phyloP scores from a whole-genome alignment of 2,329 filamentous ascomycete genomes.

The Alternaria metachromatica region DNA sequence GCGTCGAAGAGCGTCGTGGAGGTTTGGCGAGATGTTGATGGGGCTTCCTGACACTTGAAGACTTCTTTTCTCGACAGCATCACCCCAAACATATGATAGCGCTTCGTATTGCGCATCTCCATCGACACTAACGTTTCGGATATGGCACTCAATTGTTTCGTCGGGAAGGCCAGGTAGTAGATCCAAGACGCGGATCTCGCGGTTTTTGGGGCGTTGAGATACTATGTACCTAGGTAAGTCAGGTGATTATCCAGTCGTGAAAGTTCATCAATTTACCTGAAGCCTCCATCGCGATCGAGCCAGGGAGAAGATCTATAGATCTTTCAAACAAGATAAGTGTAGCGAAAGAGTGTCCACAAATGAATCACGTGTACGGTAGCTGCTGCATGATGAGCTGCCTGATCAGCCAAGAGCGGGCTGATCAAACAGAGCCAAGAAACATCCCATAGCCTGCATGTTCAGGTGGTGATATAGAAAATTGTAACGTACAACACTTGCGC shows the following conservation, averaged over 20 bases:
- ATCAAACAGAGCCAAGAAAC: neutral
- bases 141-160: conserved; percentile 7
- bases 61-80: neutral
- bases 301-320: neutral
- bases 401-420: neutral
- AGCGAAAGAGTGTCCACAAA: neutral
- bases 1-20: conserved; percentile 11
- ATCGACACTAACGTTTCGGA: conserved; percentile 9
- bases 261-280: neutral
- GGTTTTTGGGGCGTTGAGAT: neutral
- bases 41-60: conserved; percentile 13
- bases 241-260: neutral
- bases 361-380: neutral
- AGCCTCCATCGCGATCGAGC: neutral
- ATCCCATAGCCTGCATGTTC: neutral
- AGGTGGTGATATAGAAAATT: neutral
- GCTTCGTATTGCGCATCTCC: conserved; percentile 17
- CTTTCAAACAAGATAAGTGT: neutral
- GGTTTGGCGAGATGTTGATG: conserved; percentile 21
- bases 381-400: neutral
- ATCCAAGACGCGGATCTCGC: conserved; percentile 18
- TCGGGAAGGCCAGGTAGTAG: conserved; percentile 8
- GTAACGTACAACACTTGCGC: neutral
- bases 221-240: neutral
- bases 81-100: conserved; percentile 32